Conservation (phyloP, 441 rosid genomes). For the Corymbia citriodora region DNA sequence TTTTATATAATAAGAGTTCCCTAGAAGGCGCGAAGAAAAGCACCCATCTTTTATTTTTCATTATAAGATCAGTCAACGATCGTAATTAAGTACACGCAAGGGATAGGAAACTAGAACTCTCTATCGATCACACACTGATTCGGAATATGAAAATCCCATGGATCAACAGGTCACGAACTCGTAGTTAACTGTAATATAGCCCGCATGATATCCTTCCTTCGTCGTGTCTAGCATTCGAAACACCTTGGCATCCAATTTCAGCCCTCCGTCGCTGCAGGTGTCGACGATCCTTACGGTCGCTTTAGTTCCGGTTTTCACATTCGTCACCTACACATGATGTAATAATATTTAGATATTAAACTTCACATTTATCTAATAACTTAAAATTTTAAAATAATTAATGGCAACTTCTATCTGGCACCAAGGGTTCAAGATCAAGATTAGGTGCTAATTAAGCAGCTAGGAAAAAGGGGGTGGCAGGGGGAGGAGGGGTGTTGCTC, state of each 20-base stretch:
- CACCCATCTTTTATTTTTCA: neutral
- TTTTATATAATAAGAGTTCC: neutral
- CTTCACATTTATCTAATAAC: too few species aligned
- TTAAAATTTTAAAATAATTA: too few species aligned
- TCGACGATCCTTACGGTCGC: slow-evolving; percentile 1
- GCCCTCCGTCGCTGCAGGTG: neutral
- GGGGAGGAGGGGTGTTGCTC: neutral
- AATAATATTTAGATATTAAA: too few species aligned
- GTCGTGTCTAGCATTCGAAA: neutral
- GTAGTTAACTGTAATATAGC: neutral
- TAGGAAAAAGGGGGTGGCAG: neutral
- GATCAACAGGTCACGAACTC: neutral
- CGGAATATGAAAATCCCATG: neutral
- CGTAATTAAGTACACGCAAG: neutral
- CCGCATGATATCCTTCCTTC: neutral
- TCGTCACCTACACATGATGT: neutral
- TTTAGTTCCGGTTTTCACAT: neutral
- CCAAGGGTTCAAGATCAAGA: neutral
- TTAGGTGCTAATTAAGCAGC: neutral
- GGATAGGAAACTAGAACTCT: neutral
- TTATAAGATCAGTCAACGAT: neutral
- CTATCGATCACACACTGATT: neutral
- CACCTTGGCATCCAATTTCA: neutral
- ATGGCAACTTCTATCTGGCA: neutral
- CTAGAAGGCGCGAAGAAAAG: neutral